Conservation (phyloP, 2,329 filamentous ascomycete genomes). For the Xylaria sp. region DNA sequence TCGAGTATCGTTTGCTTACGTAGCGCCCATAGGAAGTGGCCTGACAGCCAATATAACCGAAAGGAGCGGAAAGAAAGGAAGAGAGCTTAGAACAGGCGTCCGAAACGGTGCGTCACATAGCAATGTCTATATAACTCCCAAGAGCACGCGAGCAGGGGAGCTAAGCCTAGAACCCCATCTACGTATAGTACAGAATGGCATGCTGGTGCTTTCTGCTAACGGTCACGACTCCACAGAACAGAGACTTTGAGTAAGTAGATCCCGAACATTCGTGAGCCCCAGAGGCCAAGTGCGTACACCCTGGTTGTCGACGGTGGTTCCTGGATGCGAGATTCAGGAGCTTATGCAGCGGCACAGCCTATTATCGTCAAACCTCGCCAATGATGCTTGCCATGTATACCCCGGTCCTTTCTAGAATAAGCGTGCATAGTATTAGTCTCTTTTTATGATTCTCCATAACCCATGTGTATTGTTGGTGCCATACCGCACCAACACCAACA, state of each 20-base stretch:
- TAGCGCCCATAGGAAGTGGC: conserved; percentile 30
- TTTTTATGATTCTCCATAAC: not conserved
- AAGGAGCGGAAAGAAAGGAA: conserved; percentile 20
- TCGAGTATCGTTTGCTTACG: conserved; percentile 32
- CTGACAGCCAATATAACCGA: conserved; percentile 21
- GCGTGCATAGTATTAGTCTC: not conserved
- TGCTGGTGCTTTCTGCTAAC: not conserved
- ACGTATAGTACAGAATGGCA: conserved; percentile 1
- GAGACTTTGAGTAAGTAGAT: conserved; percentile 2
- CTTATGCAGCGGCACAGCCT: conserved; percentile 12
- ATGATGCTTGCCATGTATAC: conserved; percentile 4
- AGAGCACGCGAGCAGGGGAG: conserved; percentile 6
- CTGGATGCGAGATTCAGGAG: conserved; percentile 7
- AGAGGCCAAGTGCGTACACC: not conserved
- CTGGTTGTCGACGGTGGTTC: conserved; percentile 12
- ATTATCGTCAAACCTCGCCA: conserved; percentile 4
- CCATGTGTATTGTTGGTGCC: not conserved
- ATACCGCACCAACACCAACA: not conserved
- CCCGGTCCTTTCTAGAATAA: conserved; percentile 16
- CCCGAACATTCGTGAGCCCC: conserved; percentile 2
- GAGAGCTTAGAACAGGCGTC: not conserved
- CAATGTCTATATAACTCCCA: conserved; percentile 14
- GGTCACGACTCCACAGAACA: conserved; percentile 16
- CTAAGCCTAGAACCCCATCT: not conserved
- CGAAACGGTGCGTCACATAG: conserved; percentile 2